Conservation (phyloP, 352 stramenopile species). For the Globisporangium emineosum region DNA sequence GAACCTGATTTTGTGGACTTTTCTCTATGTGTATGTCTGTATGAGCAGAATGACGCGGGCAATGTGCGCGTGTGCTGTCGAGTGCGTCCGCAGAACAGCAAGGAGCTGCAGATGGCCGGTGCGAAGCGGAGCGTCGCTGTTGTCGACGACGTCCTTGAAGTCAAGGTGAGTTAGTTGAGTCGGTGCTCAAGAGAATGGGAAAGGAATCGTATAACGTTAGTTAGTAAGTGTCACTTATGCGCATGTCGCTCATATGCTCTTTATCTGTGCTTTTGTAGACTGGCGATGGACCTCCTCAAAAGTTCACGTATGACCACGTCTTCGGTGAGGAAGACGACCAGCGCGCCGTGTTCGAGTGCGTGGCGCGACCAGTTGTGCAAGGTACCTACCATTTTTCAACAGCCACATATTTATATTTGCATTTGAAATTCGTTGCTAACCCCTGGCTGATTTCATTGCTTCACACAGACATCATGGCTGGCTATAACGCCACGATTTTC, state of each 20-base stretch:
- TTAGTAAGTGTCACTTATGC: too few species aligned
- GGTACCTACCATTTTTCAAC: too few species aligned
- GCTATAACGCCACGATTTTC: constrained; percentile 94
- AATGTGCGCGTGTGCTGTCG: constrained; percentile 85
- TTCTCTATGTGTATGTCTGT: neutral
- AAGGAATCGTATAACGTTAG: too few species aligned
- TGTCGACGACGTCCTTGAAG: constrained; percentile 53
- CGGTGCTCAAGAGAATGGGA: neutral
- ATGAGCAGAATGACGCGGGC: constrained; percentile 22
- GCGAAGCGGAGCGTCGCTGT: constrained; percentile 56
- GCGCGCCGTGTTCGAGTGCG: constrained; percentile 86
- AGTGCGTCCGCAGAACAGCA: constrained; percentile 77
- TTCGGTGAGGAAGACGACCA: constrained; percentile 85
- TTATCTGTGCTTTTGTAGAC: constrained; percentile 18
- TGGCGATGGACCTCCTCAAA: constrained; percentile 55
- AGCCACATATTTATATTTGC: neutral
- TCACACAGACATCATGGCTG: constrained; percentile 80
- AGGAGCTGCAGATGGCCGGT: constrained; percentile 62
- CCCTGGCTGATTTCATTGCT: neutral
- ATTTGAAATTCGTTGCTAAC: neutral
- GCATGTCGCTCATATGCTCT: neutral
- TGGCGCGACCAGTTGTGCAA: constrained; percentile 85
- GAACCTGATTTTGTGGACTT: neutral
- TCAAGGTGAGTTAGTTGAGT: constrained; percentile 36
- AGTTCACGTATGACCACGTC: constrained; percentile 89